Evolutionary conservation across 2,329 filamentous ascomycete genomes (phyloP).

Genomic region (Elsinoe ampelina): DNA sequence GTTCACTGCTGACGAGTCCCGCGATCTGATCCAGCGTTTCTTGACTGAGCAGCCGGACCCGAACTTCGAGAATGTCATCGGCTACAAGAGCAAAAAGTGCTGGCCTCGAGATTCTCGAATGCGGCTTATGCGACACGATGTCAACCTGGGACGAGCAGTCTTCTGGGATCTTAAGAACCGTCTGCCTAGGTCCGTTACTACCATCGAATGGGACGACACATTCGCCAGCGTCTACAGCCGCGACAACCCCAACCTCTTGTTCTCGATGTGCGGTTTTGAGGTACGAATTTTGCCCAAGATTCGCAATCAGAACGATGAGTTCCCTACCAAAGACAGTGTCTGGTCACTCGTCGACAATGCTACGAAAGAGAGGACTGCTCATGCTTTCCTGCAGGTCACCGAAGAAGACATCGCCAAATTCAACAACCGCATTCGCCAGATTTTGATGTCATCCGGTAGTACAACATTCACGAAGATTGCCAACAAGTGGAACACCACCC

Average conservation of each 20-base stretch:
- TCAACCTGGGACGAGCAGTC: conserved; percentile 91
- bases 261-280: conserved; percentile 97
- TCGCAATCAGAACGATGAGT: conserved; percentile 90
- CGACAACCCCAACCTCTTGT: conserved; percentile 93
- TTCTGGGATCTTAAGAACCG: conserved; percentile 99
- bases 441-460: conserved; percentile 98
- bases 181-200: conserved; percentile 85
- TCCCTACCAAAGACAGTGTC: conserved; percentile 93
- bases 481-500: conserved; percentile 98
- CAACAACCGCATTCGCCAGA: conserved; percentile 97
- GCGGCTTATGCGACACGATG: conserved; percentile 97
- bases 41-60: conserved; percentile 96
- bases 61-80: conserved; percentile 98
- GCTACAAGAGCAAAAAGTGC: conserved; percentile 98
- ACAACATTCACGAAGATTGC: conserved; percentile 99
- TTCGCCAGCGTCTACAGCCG: conserved; percentile 97
- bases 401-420: conserved; percentile 98
- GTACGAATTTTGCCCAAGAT: conserved; percentile 93
- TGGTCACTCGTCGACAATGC: conserved; percentile 97
- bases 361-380: conserved; percentile 91
- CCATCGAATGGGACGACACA: conserved; percentile 98
- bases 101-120: conserved; percentile 97
- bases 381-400: conserved; percentile 94
- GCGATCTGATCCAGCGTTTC: conserved; percentile 94
- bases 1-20: conserved; percentile 86